These are phyloP conservation scores for Colletotrichum graminicola DNA, from an alignment of 2,329 filamentous ascomycete species.

Conservation along the genomic window DNA sequence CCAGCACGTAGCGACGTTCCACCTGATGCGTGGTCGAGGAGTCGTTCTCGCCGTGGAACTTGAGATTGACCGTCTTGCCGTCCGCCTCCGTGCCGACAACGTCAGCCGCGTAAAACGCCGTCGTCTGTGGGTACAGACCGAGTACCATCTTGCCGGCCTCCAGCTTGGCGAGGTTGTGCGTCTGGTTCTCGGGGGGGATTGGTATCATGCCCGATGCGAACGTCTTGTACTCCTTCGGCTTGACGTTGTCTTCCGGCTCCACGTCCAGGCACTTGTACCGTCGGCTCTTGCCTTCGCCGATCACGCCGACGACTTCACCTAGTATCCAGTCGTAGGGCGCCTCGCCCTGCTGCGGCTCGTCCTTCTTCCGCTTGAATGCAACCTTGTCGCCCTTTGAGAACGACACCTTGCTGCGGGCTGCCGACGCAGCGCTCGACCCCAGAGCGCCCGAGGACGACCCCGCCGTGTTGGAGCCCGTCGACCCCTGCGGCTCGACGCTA, in stretches of 20 bases:
- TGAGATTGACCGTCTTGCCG: conserved; percentile 69
- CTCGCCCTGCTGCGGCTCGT: conserved; percentile 58
- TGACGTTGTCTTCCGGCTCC: conserved; percentile 78
- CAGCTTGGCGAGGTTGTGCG: conserved; percentile 67
- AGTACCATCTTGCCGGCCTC: conserved; percentile 79
- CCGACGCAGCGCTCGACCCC: conserved; percentile 38
- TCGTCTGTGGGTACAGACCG: conserved; percentile 85
- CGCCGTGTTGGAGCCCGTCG: conserved; percentile 53
- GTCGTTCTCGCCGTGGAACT: conserved; percentile 85
- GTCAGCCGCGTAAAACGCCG: conserved; percentile 87
- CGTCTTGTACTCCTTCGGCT: conserved; percentile 77
- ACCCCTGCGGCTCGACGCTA: conserved; percentile 66
- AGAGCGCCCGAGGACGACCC: conserved; percentile 42
- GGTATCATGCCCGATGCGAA: conserved; percentile 82
- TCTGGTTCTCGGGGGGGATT: conserved; percentile 70
- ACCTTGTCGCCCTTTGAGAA: conserved; percentile 75
- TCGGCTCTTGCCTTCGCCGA: conserved; percentile 81
- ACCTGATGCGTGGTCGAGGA: conserved; percentile 80
- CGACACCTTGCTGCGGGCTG: conserved; percentile 58
- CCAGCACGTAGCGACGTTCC: conserved; percentile 80
- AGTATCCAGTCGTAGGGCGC: conserved; percentile 75
- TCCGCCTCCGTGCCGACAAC: conserved; percentile 76
- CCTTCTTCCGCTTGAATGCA: conserved; percentile 72
- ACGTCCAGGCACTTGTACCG: conserved; percentile 85
- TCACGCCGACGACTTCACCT: conserved; percentile 80